These are phyloP conservation scores for Amphibolis antarctica DNA, from an alignment of 106 monocot genomes.

Conservation along the genomic window DNA sequence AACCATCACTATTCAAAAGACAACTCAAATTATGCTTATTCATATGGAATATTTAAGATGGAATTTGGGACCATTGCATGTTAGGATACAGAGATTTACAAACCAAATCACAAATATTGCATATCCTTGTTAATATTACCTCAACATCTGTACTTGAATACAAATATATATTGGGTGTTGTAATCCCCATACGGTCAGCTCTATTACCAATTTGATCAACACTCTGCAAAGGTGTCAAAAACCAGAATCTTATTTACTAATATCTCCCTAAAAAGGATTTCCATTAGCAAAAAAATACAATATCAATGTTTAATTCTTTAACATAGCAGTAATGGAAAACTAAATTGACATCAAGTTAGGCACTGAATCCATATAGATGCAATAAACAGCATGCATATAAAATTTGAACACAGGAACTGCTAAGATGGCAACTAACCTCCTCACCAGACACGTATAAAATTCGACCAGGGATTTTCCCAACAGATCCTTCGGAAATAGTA, in stretches of 20 bases:
- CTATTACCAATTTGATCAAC: constrained; percentile 94
- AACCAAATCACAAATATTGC: neutral
- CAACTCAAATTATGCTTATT: no score
- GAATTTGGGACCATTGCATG: neutral
- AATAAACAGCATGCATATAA: no score
- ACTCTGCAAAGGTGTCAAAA: constrained; percentile 36
- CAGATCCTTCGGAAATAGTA: constrained; percentile 40
- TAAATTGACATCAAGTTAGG: neutral
- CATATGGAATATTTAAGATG: no score
- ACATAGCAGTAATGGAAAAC: neutral
- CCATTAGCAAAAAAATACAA: neutral
- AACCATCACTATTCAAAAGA: no score
- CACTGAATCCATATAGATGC: no score
- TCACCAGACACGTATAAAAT: constrained; percentile 96
- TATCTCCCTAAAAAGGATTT: neutral
- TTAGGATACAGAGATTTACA: neutral
- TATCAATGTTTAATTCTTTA: neutral
- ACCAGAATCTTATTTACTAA: neutral
- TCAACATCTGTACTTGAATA: constrained; percentile 94
- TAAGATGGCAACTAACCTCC: constrained; percentile 51
- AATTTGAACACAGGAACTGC: no score
- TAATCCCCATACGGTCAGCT: constrained; percentile 84
- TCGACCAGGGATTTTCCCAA: constrained; percentile 24
- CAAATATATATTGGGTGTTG: constrained; percentile 45
- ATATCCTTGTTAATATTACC: constrained; percentile 20